Conservation (phyloP, 192 early-diverging fungal species). For the Bifiguratus adelaidae region DNA sequence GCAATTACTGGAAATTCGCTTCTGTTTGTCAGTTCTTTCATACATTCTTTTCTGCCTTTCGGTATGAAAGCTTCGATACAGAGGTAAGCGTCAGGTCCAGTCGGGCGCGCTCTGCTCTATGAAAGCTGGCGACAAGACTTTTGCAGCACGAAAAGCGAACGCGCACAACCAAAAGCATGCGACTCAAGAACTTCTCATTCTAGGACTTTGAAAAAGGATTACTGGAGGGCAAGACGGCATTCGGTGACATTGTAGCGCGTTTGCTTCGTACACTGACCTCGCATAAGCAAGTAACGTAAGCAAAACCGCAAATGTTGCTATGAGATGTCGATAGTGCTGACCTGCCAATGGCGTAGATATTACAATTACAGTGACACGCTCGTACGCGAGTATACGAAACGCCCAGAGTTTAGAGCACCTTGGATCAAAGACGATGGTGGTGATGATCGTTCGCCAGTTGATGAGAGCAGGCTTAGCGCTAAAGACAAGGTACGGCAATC, state of each 20-base stretch:
- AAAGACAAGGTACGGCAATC: neutral
- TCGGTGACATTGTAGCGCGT: conserved; percentile 32
- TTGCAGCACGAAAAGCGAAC: conserved; percentile 9
- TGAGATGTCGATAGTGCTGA: neutral
- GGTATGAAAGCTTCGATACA: conserved; percentile 32
- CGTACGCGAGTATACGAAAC: conserved; percentile 11
- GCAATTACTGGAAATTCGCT: conserved; percentile 53
- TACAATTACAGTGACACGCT: conserved; percentile 1
- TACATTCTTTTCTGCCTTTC: conserved; percentile 44
- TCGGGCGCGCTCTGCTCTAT: neutral
- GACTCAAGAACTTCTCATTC: conserved; percentile 2
- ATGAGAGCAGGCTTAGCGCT: neutral
- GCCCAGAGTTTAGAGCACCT: neutral
- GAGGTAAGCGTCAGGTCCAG: conserved; percentile 23
- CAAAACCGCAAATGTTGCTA: neutral
- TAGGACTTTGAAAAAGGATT: conserved; percentile 38
- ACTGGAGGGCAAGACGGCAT: conserved; percentile 23
- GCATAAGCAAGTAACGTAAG: conserved; percentile 31
- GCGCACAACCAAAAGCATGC: neutral
- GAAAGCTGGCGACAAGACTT: conserved; percentile 2
- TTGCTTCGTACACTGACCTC: conserved; percentile 31
- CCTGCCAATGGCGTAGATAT: neutral
- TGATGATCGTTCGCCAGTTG: too few relatives aligned
- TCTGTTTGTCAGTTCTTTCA: conserved; percentile 61
- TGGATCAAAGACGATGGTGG: neutral